Evolutionary conservation across 1,139 yeast genomes (phyloP), one percentile per base, ranked within the genome.

Genomic region (Geotrichum cucujoidarum): DNA sequence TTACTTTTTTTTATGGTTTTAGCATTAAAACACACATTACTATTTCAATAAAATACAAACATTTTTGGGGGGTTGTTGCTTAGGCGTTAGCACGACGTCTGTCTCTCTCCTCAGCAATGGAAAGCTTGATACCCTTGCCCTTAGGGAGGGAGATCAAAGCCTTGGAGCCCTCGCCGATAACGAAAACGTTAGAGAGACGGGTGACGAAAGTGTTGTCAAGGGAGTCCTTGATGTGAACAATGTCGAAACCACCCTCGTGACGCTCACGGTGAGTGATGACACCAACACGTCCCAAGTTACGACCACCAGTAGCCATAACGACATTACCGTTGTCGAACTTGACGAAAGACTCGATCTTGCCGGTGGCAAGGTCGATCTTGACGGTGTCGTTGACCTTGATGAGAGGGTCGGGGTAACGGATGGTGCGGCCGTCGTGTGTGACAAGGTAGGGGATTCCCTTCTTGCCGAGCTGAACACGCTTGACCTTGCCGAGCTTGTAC

Each of bases 281-380:
- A 84, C 98, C 98, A 72, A 89, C 90, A 78, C 98, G 86, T 73
- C 98, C 98, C 95, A 90, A 83, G 85, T 88, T 89, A 78, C 96
- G 92, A 78, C 97, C 97, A 79, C 97, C 97, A 63, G 97, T 90
- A 73, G 86, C 94, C 94, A 89, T 90, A 63, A 84, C 96, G 71
- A 88, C 79, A 76, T 81, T 87, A 75, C 97, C 97, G 67, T 92
- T 80, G 73, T 88, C 97, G 72, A 90, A 90, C 77, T 88, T 87
- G 77, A 90, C 81, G 78, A 75, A 87, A 64, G 88, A 95, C 58
- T 85, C 74, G 71, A 88, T 83, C 81, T 90, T 90, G 74, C 97
- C 97, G 62, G 96, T 75, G 64, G 92, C 95, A 71, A 90, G 80
- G 76, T 90, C 95, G 70, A 90, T 78, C 82, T 90, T 90, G 71